Evolutionary conservation across 208 protist genomes (phyloP).

Genomic region (Trypanosoma congolense): DNA sequence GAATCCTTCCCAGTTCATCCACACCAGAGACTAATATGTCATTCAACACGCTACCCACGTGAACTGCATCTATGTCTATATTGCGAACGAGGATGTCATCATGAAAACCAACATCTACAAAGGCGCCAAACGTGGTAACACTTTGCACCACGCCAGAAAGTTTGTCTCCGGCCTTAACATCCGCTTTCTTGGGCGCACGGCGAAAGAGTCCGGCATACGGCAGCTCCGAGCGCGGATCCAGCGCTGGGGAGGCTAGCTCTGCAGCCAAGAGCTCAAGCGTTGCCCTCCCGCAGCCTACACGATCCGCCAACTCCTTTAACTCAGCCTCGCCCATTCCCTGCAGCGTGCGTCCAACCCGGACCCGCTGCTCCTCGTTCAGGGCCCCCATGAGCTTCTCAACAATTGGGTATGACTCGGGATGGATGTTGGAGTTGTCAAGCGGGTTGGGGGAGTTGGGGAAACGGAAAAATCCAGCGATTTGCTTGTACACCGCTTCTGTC

Average conservation of each 20-base stretch:
- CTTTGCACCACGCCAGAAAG: conserved; percentile 62
- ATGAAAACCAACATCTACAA: conserved; percentile 83
- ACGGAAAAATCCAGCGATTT: conserved; percentile 83
- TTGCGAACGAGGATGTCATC: conserved; percentile 62
- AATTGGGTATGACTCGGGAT: conserved; percentile 76
- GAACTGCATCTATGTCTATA: conserved; percentile 38
- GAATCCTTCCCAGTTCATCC: conserved; percentile 56
- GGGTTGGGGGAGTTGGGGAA: conserved; percentile 83
- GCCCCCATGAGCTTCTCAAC: conserved; percentile 40
- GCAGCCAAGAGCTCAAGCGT: conserved; percentile 52
- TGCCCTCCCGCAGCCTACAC: conserved; percentile 47
- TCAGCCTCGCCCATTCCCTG: conserved; percentile 18
- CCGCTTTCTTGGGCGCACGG: conserved; percentile 25
- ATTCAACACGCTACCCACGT: conserved; percentile 45
- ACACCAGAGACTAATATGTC: conserved; percentile 32
- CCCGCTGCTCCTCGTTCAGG: conserved; percentile 17
- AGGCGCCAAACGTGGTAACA: conserved; percentile 80
- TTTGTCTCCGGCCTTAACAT: conserved; percentile 44
- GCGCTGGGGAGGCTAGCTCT: conserved; percentile 56
- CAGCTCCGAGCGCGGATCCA: conserved; percentile 66
- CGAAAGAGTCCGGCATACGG: conserved; percentile 73
- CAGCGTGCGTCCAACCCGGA: conserved; percentile 19
- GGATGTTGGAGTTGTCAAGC: conserved; percentile 78
- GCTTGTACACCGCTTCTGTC: conserved; percentile 62
- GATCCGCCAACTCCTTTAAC: conserved; percentile 12